Conservation (phyloP, 2,329 filamentous ascomycete species). For the Hypoxylon sp. region DNA sequence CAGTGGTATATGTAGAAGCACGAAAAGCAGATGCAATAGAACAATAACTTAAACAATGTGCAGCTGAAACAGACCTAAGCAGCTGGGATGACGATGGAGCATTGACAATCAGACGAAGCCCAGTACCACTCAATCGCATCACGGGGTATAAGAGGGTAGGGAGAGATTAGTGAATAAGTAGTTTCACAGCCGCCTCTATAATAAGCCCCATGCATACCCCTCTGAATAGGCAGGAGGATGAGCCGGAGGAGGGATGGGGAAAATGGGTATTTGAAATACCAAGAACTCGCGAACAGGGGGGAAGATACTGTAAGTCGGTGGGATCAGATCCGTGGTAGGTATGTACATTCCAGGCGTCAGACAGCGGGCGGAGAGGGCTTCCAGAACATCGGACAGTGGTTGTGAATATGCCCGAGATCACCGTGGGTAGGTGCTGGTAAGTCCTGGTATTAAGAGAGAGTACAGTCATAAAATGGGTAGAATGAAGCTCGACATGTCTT, state of each 20-base stretch:
- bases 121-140: slow-evolving; percentile 49
- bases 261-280: slow-evolving; percentile 48
- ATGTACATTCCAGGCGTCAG: slow-evolving; percentile 21
- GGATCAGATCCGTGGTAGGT: slow-evolving; percentile 35
- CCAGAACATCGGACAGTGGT: slow-evolving; percentile 36
- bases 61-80: slow-evolving; percentile 43
- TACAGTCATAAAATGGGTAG: slow-evolving; percentile 13
- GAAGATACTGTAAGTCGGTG: slow-evolving; percentile 30
- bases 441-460: not conserved
- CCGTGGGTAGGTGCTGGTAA: not conserved
- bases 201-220: slow-evolving; percentile 34
- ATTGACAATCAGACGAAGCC: slow-evolving; percentile 47
- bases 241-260: slow-evolving; percentile 39
- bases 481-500: slow-evolving; percentile 15
- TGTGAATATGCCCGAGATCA: slow-evolving; percentile 41
- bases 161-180: slow-evolving; percentile 40
- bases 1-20: slow-evolving; percentile 30
- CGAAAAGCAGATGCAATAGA: slow-evolving; percentile 27
- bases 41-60: slow-evolving; percentile 35
- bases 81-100: slow-evolving; percentile 43
- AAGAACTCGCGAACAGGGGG: slow-evolving; percentile 41
- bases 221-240: slow-evolving; percentile 47
- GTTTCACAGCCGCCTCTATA: slow-evolving; percentile 36
- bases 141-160: slow-evolving; percentile 41
- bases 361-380: slow-evolving; percentile 22